phyloP scores from a whole-genome alignment of 208 protist genomes.

The Perkinsela sp. region DNA sequence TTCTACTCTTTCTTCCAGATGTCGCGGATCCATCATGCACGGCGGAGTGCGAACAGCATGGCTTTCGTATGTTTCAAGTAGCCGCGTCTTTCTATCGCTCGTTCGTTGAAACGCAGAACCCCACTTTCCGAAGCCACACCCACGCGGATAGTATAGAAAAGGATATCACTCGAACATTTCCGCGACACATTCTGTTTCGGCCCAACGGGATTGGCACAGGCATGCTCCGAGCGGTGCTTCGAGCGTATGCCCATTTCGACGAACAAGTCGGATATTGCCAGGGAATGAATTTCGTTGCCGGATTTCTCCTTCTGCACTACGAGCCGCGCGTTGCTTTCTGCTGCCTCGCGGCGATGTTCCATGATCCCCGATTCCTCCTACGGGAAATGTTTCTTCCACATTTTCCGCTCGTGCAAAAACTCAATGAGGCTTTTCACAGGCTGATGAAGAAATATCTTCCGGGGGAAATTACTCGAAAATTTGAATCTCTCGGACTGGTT shows the following conservation, averaged over 20 bases:
- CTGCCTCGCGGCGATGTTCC: constrained; percentile 54
- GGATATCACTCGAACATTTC: constrained; percentile 55
- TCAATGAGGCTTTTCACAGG: neutral
- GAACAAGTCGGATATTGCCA: constrained; percentile 73
- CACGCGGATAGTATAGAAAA: constrained; percentile 15
- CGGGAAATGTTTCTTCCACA: constrained; percentile 50
- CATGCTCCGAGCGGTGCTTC: constrained; percentile 50
- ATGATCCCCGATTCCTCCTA: constrained; percentile 38
- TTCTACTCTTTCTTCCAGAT: neutral
- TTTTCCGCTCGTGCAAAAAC: constrained; percentile 13
- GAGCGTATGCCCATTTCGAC: constrained; percentile 55
- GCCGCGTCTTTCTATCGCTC: no score
- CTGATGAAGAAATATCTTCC: neutral
- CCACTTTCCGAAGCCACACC: no score
- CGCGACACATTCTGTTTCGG: constrained; percentile 52
- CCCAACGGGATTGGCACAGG: constrained; percentile 46
- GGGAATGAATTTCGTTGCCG: constrained; percentile 70
- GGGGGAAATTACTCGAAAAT: neutral
- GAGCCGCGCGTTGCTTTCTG: constrained; percentile 68
- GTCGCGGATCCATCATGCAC: no score
- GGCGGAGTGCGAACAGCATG: no score
- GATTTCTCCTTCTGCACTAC: constrained; percentile 52
- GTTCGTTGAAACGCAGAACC: no score
- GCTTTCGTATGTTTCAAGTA: no score
- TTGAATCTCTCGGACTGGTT: neutral